Base-by-base conservation (phyloP, 2,329 filamentous ascomycete genomes). In the Neopestalotiopsis sp. region DNA sequence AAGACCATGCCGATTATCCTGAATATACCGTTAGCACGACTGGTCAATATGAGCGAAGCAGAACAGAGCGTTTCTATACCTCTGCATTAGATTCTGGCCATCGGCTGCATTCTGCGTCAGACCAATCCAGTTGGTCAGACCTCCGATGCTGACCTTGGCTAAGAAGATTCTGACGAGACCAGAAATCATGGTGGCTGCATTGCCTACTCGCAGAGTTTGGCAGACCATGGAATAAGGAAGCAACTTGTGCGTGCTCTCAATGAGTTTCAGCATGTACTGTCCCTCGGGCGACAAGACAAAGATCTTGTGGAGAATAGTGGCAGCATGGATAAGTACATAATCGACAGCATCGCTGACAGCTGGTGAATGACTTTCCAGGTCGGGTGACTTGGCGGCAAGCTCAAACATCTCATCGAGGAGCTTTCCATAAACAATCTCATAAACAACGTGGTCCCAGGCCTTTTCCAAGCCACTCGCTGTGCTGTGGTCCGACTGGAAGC, bases 171-270 rank as follows among this genome's bases (percentile, higher is more conserved):
- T 87, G 77, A 93, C 86, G 86, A 95, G 90, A 69, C 87, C 92
- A 74, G 87, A 92, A 68, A 95, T 90, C 93, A 96, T 95, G 24
- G 90, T 92, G 1, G 92, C 92, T 0, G 92, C 92, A 76, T 95
- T 96, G 5, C 93, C 91, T 14, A 95, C 86, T 56, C 89, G 88
- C 4, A 96, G 81, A 0, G 92, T 94, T 77, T 95, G 92, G 70
- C 90, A 87, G 65, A 95, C 85, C 71, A 94, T 83, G 57, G 87
- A 85, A 77, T 94, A 95, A 0, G 93, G 93, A 0, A 94, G 81
- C 68, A 95, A 83, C 67, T 87, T 88, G 78, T 95, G 90, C 12
- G 91, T 85, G 71, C 89, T 93, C 68, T 91, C 90, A 38, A 94
- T 80, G 53, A 95, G 86, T 69, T 91, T 91, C 24, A 94, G 82